Evolutionary conservation across 2,329 filamentous ascomycete genomes (phyloP), one percentile per base, ranked within the genome.

Genomic region (Trichoderma sp.): DNA sequence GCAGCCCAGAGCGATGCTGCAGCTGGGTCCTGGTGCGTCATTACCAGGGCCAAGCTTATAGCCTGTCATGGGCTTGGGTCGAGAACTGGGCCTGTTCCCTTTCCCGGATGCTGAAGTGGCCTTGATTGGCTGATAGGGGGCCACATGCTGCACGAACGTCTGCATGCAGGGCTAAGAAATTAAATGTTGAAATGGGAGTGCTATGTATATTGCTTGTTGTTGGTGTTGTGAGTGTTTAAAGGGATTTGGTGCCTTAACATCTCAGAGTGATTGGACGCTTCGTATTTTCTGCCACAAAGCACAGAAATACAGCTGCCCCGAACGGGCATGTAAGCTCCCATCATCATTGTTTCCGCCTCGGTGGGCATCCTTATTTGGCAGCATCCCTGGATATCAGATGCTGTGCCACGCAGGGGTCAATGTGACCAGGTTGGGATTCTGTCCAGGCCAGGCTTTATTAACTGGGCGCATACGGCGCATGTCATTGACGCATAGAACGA

Each of bases 1-100:
- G 37, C 19, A 40, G 16, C 6, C 16, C 8, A 19, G 16, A 43
- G 37, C 19, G n/a, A 14, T 21, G n/a, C n/a, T 21, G 11, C n/a
- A 49, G 13, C 19, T 16, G 4, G 47, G 5, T n/a, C n/a, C 47
- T 10, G 21, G 47, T 49, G 47, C 47, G 11, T 43, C 40, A 49
- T 49, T 24, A 49, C 47, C n/a, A 49, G 47, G 47, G n/a, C 47
- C 47, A 49, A 13, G 4, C 21, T 33, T 24, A 27, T 24, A 31
- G 35, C 52, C 62, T 29, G 62, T 65, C 62, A 31, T 47, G 62
- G 52, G 24, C 21, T 55, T 27, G 10, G 56, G 65, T 55, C 65
- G 57, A 68, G 65, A 60, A 43, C 33, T 60, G 43, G 65, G 43
- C 57, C 33, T 60, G 65, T 68, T 68, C 65, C 65, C 65, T 68